Evolutionary conservation across 768 basidiomycete species (phyloP).

Genomic region (Leccinum incarnatum): DNA sequence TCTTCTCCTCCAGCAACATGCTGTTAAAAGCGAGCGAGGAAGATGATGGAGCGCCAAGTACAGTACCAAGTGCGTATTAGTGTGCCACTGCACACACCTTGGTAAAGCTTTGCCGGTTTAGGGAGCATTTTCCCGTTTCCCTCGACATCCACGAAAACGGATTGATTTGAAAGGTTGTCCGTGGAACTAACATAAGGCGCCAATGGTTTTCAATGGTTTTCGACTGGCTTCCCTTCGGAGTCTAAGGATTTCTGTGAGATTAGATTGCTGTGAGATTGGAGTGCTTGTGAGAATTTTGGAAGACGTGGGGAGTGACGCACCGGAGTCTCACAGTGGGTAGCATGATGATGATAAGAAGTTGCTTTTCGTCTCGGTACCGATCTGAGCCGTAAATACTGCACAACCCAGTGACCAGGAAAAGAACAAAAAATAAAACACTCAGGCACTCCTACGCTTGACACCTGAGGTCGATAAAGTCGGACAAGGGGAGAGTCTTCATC

Average conservation of each 20-base stretch:
- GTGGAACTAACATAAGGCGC: neutral
- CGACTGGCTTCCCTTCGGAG: constrained; percentile 1
- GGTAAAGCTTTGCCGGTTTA: constrained; percentile 55
- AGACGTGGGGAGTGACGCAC: neutral
- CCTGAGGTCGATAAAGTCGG: neutral
- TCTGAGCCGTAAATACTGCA: neutral
- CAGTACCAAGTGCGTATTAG: constrained; percentile 41
- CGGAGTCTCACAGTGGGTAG: neutral
- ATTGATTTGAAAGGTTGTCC: neutral
- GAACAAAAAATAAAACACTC: neutral
- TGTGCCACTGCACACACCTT: constrained; percentile 54
- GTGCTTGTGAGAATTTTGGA: neutral
- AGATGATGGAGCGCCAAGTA: constrained; percentile 43
- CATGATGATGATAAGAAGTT: neutral
- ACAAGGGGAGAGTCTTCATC: neutral
- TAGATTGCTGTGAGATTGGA: neutral
- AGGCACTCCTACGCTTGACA: neutral
- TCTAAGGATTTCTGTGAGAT: neutral
- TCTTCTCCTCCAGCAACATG: constrained; percentile 35
- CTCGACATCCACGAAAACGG: constrained; percentile 1
- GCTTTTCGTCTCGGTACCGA: neutral
- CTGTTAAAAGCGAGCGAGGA: constrained; percentile 60
- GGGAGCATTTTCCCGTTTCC: neutral
- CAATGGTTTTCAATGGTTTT: neutral
- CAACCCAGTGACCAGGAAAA: neutral